Conservation (phyloP, 441 rosid species). For the Populus hybrid region DNA sequence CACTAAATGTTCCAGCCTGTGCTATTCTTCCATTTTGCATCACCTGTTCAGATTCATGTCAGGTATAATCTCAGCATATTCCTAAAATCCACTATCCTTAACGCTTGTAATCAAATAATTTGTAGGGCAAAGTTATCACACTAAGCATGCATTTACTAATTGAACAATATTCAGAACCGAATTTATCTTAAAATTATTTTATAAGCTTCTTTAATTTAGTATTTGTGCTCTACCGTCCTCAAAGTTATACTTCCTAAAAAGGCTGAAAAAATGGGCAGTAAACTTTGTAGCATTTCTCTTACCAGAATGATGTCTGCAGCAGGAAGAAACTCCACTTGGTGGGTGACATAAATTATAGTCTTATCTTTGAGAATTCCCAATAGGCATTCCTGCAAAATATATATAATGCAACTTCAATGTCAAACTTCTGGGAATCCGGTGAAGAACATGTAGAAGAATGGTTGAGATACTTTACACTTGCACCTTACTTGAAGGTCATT, state of each 20-base stretch:
- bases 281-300: conserved; percentile 23
- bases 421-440: background rate
- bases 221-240: background rate
- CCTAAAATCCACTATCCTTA: background rate
- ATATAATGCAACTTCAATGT: background rate
- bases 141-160: background rate
- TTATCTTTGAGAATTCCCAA: conserved; percentile 85
- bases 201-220: background rate
- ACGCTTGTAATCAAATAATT: background rate
- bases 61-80: background rate
- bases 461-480: background rate
- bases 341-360: conserved; percentile 87
- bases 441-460: background rate
- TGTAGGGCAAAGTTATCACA: background rate
- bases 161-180: background rate
- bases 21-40: conserved; percentile 91
- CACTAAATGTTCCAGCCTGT: conserved; percentile 82
- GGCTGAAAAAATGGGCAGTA: background rate
- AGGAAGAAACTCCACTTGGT: conserved; percentile 99
- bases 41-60: conserved; percentile 48
- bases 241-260: background rate
- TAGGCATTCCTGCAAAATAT: conserved; percentile 69
- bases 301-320: conserved; percentile 98
- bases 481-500: background rate
- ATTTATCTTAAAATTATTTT: background rate